Conservation (phyloP, 352 stramenopile genomes). For the Globisporangium acanthophoron region DNA sequence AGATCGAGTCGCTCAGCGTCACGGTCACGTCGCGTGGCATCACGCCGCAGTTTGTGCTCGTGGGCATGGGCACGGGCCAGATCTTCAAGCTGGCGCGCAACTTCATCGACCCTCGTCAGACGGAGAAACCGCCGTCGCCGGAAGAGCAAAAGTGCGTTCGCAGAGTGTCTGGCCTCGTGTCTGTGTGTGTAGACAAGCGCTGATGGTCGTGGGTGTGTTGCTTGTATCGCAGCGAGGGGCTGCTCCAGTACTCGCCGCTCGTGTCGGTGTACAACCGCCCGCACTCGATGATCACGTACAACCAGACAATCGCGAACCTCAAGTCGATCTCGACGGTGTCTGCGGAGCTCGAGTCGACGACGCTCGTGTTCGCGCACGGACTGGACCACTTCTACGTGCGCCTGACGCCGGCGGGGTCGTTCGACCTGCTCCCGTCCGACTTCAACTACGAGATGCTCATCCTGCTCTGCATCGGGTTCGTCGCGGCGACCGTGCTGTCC, state of each 20-base stretch:
- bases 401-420: slow-evolving; percentile 91
- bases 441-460: slow-evolving; percentile 95
- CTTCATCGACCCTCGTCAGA: slow-evolving; percentile 93
- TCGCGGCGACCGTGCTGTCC: slow-evolving; percentile 66
- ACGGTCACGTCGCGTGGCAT: slow-evolving; percentile 94
- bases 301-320: slow-evolving; percentile 83
- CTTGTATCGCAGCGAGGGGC: slow-evolving; percentile 44
- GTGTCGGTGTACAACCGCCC: slow-evolving; percentile 87
- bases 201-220: not conserved
- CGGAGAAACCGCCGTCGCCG: slow-evolving; percentile 86
- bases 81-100: slow-evolving; percentile 91
- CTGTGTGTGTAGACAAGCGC: not conserved
- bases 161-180: not conserved
- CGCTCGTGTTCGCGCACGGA: slow-evolving; percentile 90
- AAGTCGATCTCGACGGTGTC: slow-evolving; percentile 57
- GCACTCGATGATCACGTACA: slow-evolving; percentile 88
- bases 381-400: slow-evolving; percentile 94
- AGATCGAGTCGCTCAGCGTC: slow-evolving; percentile 87
- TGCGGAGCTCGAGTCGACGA: slow-evolving; percentile 93
- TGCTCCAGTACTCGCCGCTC: slow-evolving; percentile 87
- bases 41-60: slow-evolving; percentile 91
- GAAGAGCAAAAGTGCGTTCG: slow-evolving; percentile 58
- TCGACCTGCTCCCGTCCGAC: slow-evolving; percentile 94
- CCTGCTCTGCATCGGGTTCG: slow-evolving; percentile 85
- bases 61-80: slow-evolving; percentile 90